Percentiles rank a stretch among this genome's conserved stretches.
phyloP scores from a whole-genome alignment of 2,329 filamentous ascomycete species.

The Chlorencoelia australis region DNA sequence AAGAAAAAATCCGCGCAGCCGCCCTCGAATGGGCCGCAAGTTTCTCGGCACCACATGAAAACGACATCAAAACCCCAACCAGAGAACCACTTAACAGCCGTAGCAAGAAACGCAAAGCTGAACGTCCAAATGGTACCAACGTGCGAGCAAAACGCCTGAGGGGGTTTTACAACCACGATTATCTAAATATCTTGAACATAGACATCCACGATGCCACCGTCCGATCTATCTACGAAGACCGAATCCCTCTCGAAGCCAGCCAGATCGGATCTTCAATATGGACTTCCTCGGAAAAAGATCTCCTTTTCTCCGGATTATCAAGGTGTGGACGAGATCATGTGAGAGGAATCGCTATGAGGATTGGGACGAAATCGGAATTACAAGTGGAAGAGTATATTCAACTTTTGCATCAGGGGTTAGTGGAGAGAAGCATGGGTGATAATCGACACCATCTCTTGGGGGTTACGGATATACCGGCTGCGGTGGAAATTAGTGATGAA shows the following conservation, averaged over 20 bases:
- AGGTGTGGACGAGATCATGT: conserved; percentile 55
- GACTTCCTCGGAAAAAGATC: conserved; percentile 59
- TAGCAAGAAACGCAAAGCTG: conserved; percentile 16
- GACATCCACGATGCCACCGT: conserved; percentile 44
- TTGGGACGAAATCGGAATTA: conserved; percentile 62
- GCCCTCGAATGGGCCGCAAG: conserved; percentile 20
- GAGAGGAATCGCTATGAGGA: conserved; percentile 47
- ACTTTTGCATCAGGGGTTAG: conserved; percentile 43
- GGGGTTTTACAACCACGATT: conserved; percentile 38
- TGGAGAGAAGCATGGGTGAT: conserved; percentile 16
- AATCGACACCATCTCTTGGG: conserved; percentile 28
- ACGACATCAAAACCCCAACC: conserved; percentile 16
- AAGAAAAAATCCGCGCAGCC: conserved; percentile 12
- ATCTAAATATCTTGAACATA: conserved; percentile 42
- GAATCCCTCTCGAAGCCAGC: conserved; percentile 30
- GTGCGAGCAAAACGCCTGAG: conserved; percentile 26
- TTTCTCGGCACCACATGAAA: conserved; percentile 17
- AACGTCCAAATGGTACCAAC: conserved; percentile 4
- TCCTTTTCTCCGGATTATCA: conserved; percentile 56
- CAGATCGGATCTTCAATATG: conserved; percentile 64
- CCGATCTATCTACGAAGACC: conserved; percentile 20
- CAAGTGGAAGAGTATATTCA: conserved; percentile 65
- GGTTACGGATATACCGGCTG: conserved; percentile 55
- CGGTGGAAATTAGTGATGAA: conserved; percentile 57
- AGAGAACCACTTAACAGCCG: conserved; percentile 4